phyloP scores from a whole-genome alignment of 805 yeast genomes.

The Hanseniaspora clermontiae region DNA sequence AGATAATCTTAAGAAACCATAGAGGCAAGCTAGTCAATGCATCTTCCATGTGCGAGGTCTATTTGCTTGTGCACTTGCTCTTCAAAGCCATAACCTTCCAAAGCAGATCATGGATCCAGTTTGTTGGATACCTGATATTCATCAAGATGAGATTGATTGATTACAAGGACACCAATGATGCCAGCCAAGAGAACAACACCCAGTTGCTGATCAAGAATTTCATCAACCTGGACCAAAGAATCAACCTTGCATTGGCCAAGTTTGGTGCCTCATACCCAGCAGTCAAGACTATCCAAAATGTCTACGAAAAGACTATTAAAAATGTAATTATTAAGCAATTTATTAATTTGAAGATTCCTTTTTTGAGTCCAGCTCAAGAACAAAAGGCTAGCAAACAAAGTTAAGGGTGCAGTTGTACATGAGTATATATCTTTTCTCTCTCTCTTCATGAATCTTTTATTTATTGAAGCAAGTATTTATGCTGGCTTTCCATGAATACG shows the following conservation, averaged over 20 bases:
- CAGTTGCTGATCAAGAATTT: constrained; percentile 7
- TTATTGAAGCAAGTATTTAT: no score
- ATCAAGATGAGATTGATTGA: constrained; percentile 6
- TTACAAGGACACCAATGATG: background rate
- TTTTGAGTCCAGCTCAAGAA: background rate
- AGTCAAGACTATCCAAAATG: background rate
- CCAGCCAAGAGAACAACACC: background rate
- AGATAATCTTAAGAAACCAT: constrained; percentile 37
- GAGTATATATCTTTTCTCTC: no score
- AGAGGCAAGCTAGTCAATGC: constrained; percentile 47
- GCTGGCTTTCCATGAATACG: no score
- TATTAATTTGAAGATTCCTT: background rate
- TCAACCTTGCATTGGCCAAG: background rate
- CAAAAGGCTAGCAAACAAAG: background rate
- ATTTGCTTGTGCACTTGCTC: constrained; percentile 23
- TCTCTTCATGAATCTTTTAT: no score
- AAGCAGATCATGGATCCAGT: constrained; percentile 3
- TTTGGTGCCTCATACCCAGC: background rate
- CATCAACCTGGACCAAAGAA: background rate
- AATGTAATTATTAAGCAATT: constrained; percentile 1
- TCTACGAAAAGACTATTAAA: constrained; percentile 1
- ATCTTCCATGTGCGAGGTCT: constrained; percentile 49
- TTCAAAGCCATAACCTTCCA: background rate
- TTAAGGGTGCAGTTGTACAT: no score
- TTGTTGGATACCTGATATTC: constrained; percentile 4